Percentiles rank a stretch among this genome's conserved stretches.
These are phyloP conservation scores for Hysterangium stoloniferum DNA, from an alignment of 768 basidiomycete species.

Conservation along the genomic window DNA sequence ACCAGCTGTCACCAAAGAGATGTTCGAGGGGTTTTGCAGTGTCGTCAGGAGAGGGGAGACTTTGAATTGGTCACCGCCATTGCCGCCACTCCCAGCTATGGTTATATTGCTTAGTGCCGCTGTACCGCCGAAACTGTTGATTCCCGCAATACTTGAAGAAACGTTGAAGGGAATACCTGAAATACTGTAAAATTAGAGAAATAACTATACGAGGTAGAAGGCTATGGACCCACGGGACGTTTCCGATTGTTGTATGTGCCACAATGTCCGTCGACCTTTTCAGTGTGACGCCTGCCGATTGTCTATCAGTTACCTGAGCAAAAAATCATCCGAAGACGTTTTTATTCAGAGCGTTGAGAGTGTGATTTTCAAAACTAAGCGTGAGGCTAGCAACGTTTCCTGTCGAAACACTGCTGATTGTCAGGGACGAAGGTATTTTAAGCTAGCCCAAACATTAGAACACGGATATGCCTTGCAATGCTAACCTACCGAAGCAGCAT, in stretches of 20 bases:
- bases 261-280: constrained; percentile 51
- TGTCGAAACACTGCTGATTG: constrained; percentile 57
- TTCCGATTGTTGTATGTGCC: constrained; percentile 54
- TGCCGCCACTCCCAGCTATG: constrained; percentile 58
- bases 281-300: constrained; percentile 38
- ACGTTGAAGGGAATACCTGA: constrained; percentile 57
- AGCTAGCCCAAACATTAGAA: too few relatives aligned
- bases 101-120: constrained; percentile 48
- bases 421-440: constrained; percentile 38
- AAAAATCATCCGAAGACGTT: constrained; percentile 50
- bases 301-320: constrained; percentile 46
- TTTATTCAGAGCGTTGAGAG: constrained; percentile 48
- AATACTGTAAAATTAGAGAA: constrained; percentile 31
- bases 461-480: too few relatives aligned
- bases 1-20: constrained; percentile 51
- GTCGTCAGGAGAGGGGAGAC: constrained; percentile 47
- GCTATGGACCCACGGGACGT: constrained; percentile 35
- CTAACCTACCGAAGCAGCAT: constrained; percentile 47
- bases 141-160: constrained; percentile 47
- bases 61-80: constrained; percentile 51
- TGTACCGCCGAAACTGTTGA: constrained; percentile 48
- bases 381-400: constrained; percentile 56
- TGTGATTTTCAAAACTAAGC: constrained; percentile 48
- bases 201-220: not conserved
- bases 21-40: constrained; percentile 60